Percentiles rank a stretch among this genome's conserved stretches.
These are phyloP conservation scores for Clarireedia homoeocarpa DNA, from an alignment of 2,329 filamentous ascomycete genomes.

Conservation along the genomic window DNA sequence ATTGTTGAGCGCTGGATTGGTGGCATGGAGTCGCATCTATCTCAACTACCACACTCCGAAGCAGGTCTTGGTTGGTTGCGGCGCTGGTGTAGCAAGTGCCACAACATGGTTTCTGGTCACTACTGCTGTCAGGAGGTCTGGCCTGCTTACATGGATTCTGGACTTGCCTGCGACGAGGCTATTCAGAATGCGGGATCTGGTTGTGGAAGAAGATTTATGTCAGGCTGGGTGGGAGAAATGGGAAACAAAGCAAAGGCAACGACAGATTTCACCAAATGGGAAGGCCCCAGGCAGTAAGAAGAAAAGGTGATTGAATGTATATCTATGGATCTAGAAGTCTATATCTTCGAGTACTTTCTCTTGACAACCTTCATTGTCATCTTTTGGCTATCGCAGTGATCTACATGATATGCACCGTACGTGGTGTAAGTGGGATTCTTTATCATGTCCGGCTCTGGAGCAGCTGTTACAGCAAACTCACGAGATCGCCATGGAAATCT, in stretches of 20 bases:
- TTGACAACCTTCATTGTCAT: no score
- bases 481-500: no score
- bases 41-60: conserved; percentile 84
- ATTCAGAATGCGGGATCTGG: conserved; percentile 72
- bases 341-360: no score
- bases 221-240: conserved; percentile 94
- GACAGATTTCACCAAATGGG: conserved; percentile 26
- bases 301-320: conserved; percentile 13
- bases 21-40: conserved; percentile 81
- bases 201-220: conserved; percentile 78
- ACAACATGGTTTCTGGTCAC: conserved; percentile 73
- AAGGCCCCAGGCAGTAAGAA: conserved; percentile 16
- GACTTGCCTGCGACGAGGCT: conserved; percentile 56
- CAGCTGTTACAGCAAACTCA: no score
- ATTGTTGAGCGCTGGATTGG: conserved; percentile 53
- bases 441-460: no score
- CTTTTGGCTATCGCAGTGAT: no score
- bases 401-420: no score
- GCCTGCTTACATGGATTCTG: conserved; percentile 65
- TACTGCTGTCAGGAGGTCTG: conserved; percentile 54
- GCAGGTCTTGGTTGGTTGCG: conserved; percentile 77
- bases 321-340: no score
- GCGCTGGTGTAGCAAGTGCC: conserved; percentile 63
- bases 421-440: no score
- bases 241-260: conserved; percentile 42